Evolutionary conservation across 2,329 filamentous ascomycete genomes (phyloP).

Genomic region (Sclerotinia glacialis): DNA sequence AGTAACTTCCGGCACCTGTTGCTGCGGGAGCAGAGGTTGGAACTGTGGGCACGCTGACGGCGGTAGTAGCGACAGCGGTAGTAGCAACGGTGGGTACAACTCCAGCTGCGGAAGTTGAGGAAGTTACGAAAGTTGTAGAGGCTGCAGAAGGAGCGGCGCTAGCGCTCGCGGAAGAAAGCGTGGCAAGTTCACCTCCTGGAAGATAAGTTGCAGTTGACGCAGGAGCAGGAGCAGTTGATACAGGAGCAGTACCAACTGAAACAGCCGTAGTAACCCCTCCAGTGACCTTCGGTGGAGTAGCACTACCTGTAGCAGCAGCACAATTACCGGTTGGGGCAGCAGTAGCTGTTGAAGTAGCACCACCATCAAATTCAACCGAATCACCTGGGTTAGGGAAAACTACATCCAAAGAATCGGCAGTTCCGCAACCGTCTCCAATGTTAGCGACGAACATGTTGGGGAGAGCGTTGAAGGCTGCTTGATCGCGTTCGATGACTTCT

Average conservation of each 20-base stretch:
- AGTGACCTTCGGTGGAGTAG: neutral
- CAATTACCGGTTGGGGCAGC: slow-evolving; percentile 33
- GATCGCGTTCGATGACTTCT: slow-evolving; percentile 37
- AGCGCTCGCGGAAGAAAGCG: slow-evolving; percentile 31
- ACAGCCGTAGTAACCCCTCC: slow-evolving; percentile 25
- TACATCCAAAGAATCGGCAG: slow-evolving; percentile 54
- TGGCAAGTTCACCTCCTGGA: slow-evolving; percentile 40
- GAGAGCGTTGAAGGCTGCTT: slow-evolving; percentile 57
- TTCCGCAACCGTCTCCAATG: slow-evolving; percentile 55
- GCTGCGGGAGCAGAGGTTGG: slow-evolving; percentile 27
- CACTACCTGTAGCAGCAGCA: slow-evolving; percentile 37
- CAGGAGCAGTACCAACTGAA: slow-evolving; percentile 21
- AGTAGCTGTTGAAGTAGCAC: slow-evolving; percentile 38
- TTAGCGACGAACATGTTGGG: slow-evolving; percentile 78
- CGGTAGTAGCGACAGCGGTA: slow-evolving; percentile 25
- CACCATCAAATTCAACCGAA: slow-evolving; percentile 48
- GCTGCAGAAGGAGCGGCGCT: slow-evolving; percentile 20
- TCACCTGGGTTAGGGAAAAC: slow-evolving; percentile 67
- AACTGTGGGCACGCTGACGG: slow-evolving; percentile 20
- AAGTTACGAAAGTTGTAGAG: slow-evolving; percentile 20
- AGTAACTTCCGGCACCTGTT: slow-evolving; percentile 27
- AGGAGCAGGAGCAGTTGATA: neutral
- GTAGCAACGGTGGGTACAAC: slow-evolving; percentile 24
- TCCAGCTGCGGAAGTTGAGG: slow-evolving; percentile 24
- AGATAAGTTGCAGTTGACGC: neutral